Evolutionary conservation across 2,329 filamentous ascomycete species (phyloP).

Genomic region (Pestalotiopsis sp.): DNA sequence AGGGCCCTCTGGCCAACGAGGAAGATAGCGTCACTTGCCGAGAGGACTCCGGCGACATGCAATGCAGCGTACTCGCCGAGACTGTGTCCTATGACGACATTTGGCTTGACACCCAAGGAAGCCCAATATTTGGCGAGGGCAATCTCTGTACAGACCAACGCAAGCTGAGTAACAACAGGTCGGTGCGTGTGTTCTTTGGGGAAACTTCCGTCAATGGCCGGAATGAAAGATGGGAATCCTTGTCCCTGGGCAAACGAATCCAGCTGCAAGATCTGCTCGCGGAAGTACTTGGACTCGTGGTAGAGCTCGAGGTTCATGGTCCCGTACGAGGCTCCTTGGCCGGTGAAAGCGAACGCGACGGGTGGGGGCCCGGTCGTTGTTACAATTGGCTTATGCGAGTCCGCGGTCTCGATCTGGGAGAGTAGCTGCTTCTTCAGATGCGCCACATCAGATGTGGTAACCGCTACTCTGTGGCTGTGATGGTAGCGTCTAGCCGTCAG

Average conservation of each 20-base stretch:
- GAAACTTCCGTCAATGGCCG: conserved; percentile 43
- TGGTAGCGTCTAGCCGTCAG: conserved; percentile 51
- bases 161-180: conserved; percentile 35
- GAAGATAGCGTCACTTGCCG: conserved; percentile 59
- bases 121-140: conserved; percentile 40
- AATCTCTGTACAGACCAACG: conserved; percentile 35
- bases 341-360: conserved; percentile 45
- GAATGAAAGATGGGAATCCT: conserved; percentile 41
- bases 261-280: conserved; percentile 33
- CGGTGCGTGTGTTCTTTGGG: conserved; percentile 43
- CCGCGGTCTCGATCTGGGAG: conserved; percentile 13
- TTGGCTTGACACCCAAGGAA: conserved; percentile 39
- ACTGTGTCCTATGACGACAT: conserved; percentile 49
- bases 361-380: conserved; percentile 21
- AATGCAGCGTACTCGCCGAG: conserved; percentile 65
- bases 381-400: conserved; percentile 23
- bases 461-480: conserved; percentile 30
- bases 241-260: conserved; percentile 30
- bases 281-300: conserved; percentile 32
- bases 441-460: conserved; percentile 23
- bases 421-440: conserved; percentile 26
- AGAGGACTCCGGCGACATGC: conserved; percentile 60
- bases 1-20: conserved; percentile 60
- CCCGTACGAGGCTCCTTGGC: conserved; percentile 42
- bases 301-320: conserved; percentile 38